Conservation (phyloP, 2,329 filamentous ascomycete species). For the Nigrograna mackinnonii region DNA sequence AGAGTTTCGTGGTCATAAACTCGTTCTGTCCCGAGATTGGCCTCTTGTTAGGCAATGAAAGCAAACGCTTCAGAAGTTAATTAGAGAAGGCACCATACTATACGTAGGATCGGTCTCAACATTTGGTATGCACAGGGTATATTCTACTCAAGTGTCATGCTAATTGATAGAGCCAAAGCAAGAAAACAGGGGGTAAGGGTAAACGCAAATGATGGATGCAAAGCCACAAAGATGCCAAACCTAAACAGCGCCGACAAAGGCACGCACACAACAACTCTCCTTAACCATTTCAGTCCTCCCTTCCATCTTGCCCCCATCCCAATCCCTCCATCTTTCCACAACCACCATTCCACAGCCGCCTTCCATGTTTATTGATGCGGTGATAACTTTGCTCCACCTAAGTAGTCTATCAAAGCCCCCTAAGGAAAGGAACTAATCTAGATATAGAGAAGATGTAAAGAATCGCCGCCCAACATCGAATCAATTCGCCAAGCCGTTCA, state of each 20-base stretch:
- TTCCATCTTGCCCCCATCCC: constrained; percentile 15
- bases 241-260: constrained; percentile 32
- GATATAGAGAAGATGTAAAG: constrained; percentile 5
- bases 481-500: constrained; percentile 40
- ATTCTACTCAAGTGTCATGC: too few species aligned
- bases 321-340: constrained; percentile 28
- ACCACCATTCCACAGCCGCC: constrained; percentile 37
- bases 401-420: constrained; percentile 10
- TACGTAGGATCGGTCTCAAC: too few species aligned
- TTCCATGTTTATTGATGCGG: constrained; percentile 26
- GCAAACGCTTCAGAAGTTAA: too few species aligned
- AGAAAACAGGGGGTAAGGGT: too few species aligned
- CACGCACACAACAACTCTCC: constrained; percentile 18
- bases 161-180: too few species aligned
- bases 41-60: too few species aligned
- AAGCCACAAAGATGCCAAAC: constrained; percentile 18
- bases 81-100: too few species aligned
- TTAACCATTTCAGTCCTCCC: constrained; percentile 23
- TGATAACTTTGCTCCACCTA: constrained; percentile 25
- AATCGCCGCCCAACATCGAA: constrained; percentile 6
- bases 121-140: constrained; percentile 10
- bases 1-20: too few species aligned
- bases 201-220: constrained; percentile 10
- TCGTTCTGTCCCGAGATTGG: too few species aligned
- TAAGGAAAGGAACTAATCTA: constrained; percentile 5